phyloP scores from a whole-genome alignment of 371 early-diverging fungal genomes.

The Chytridiales sp. region DNA sequence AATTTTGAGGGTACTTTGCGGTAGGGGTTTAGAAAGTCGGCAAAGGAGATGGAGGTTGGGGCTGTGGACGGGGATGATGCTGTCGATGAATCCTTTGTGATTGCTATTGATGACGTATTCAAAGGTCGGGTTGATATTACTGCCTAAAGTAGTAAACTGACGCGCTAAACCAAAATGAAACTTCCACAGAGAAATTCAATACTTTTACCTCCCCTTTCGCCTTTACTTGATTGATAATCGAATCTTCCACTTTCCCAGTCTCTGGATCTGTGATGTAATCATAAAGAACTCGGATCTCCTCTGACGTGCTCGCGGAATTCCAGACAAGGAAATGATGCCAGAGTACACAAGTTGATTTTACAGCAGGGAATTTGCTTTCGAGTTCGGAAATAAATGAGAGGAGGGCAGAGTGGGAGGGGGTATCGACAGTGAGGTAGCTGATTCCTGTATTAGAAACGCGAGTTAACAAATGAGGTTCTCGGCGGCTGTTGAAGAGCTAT shows the following conservation, averaged over 20 bases:
- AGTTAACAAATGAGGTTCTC: not conserved
- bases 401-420: slow-evolving; percentile 9
- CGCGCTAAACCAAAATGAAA: not conserved
- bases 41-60: too few relatives aligned
- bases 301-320: slow-evolving; percentile 5
- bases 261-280: slow-evolving; percentile 39
- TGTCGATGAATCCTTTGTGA: too few relatives aligned
- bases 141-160: too few relatives aligned
- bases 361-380: slow-evolving; percentile 14
- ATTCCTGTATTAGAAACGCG: slow-evolving; percentile 16
- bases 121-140: slow-evolving; percentile 9
- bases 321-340: slow-evolving; percentile 31
- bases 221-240: slow-evolving; percentile 35
- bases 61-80: too few relatives aligned
- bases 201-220: slow-evolving; percentile 36
- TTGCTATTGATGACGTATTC: too few relatives aligned
- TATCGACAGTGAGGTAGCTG: slow-evolving; percentile 15
- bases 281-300: slow-evolving; percentile 20
- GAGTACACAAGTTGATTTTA: slow-evolving; percentile 11
- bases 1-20: too few relatives aligned
- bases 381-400: slow-evolving; percentile 18
- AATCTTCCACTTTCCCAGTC: slow-evolving; percentile 37
- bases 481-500: slow-evolving; percentile 1
- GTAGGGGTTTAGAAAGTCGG: too few relatives aligned
- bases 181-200: not conserved